Conservation (phyloP, 73 alveolate species). For the Blepharisma stoltei region DNA sequence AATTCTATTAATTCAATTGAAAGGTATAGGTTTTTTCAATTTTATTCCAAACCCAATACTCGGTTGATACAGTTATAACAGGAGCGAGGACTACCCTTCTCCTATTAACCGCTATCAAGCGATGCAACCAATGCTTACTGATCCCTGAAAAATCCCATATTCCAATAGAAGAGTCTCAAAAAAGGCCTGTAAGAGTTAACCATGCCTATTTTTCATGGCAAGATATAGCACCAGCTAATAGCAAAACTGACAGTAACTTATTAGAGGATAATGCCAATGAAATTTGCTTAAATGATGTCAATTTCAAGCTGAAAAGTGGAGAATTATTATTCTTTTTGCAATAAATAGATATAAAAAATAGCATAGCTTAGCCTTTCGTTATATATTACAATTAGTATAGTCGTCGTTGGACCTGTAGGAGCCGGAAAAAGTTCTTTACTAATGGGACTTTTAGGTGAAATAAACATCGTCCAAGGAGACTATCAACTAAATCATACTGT, state of each 20-base stretch:
- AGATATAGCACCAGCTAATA: neutral
- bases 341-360: too few species aligned
- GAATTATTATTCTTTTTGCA: too few species aligned
- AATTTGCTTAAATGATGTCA: neutral
- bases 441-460: constrained; percentile 13
- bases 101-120: neutral
- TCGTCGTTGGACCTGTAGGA: constrained; percentile 8
- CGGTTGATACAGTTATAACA: neutral
- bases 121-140: neutral
- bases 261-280: neutral
- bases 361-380: too few species aligned
- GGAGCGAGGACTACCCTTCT: neutral
- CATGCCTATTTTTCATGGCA: neutral
- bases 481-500: neutral
- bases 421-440: constrained; percentile 3
- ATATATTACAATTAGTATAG: too few species aligned
- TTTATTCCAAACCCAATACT: neutral
- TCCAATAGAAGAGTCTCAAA: neutral
- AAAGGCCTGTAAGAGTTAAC: neutral
- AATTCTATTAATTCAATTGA: too few species aligned
- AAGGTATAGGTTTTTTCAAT: neutral
- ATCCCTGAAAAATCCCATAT: neutral
- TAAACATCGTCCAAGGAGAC: neutral
- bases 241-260: neutral
- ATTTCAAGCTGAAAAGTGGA: neutral